These are phyloP conservation scores for Elsinoe australis DNA, from an alignment of 2,329 filamentous ascomycete genomes.

Conservation along the genomic window DNA sequence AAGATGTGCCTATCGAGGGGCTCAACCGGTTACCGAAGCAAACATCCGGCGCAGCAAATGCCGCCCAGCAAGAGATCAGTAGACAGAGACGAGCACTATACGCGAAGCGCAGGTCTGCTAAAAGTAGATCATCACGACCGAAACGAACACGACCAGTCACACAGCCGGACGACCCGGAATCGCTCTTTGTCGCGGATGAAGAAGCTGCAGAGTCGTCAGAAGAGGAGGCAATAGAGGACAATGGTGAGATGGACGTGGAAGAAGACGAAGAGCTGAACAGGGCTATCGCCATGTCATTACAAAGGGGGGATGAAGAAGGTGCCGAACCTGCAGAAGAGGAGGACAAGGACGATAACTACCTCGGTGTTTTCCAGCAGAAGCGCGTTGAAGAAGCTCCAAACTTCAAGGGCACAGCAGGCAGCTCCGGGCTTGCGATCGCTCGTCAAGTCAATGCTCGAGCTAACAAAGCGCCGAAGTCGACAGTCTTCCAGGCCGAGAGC, in stretches of 20 bases:
- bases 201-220: slow-evolving; percentile 24
- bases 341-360: slow-evolving; percentile 44
- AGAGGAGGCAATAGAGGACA: slow-evolving; percentile 31
- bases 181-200: slow-evolving; percentile 48
- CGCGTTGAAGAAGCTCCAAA: slow-evolving; percentile 38
- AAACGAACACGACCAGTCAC: slow-evolving; percentile 22
- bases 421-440: slow-evolving; percentile 6
- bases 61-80: slow-evolving; percentile 28
- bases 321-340: slow-evolving; percentile 27
- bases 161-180: slow-evolving; percentile 39
- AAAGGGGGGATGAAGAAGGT: slow-evolving; percentile 49
- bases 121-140: slow-evolving; percentile 21
- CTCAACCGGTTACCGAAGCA: slow-evolving; percentile 71
- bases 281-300: slow-evolving; percentile 79
- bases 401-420: slow-evolving; percentile 25
- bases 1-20: slow-evolving; percentile 87
- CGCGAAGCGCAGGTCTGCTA: slow-evolving; percentile 29
- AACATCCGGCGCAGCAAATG: slow-evolving; percentile 23
- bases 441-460: slow-evolving; percentile 23
- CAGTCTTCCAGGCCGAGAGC: slow-evolving; percentile 30
- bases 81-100: slow-evolving; percentile 43
- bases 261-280: slow-evolving; percentile 69
- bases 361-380: slow-evolving; percentile 40
- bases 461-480: slow-evolving; percentile 24
- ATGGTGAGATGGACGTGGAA: slow-evolving; percentile 33